Evolutionary conservation across 441 rosid species (phyloP), one percentile per base, ranked within the genome.

Genomic region (Erodium trifolium): DNA sequence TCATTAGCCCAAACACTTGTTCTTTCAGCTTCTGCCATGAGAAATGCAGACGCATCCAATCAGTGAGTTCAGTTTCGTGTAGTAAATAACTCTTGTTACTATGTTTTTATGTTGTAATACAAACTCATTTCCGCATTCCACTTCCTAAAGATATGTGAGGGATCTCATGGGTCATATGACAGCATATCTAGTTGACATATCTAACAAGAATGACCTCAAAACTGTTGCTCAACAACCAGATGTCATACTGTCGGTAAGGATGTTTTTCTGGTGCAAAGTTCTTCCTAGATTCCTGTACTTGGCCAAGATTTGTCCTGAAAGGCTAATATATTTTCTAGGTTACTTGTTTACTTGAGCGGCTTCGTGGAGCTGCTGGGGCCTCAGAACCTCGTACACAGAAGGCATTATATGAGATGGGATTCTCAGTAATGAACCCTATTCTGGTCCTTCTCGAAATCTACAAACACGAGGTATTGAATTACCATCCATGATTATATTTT

Each of bases 311-410:
- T 55, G 62, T 72, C 13, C 62, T 71, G 31, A 10, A 55, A n/a
- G 31, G 65, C 60, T 63, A 72, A 66, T 35, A 49, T 71, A 68
- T 78, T 45, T 41, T 82, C 74, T 73, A 94, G 99, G 91, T 91
- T 72, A 87, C 87, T 79, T 90, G 94, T 82, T 85, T 90, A 70
- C 75, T 94, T 81, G 99, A 91, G 76, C 78, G 99, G 74, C 88
- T 94, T 75, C 90, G 97, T 69, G 99, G 99, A 79, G 97, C 99
- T 60, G 97, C 94, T 37, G 74, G 83, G 82, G 99, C 98, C 70
- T 82, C 92, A 35, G 99, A 90, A 82, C 99, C 99, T 72, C 89
- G 97, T 76, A 88, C 86, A 29, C 97, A 90, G 80, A 84, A 84
- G 74, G 93, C 98, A 71, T 80, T 94, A 70, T 92, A 88, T 79